phyloP scores from a whole-genome alignment of 2,329 filamentous ascomycete genomes.

The Colletotrichum lupini region DNA sequence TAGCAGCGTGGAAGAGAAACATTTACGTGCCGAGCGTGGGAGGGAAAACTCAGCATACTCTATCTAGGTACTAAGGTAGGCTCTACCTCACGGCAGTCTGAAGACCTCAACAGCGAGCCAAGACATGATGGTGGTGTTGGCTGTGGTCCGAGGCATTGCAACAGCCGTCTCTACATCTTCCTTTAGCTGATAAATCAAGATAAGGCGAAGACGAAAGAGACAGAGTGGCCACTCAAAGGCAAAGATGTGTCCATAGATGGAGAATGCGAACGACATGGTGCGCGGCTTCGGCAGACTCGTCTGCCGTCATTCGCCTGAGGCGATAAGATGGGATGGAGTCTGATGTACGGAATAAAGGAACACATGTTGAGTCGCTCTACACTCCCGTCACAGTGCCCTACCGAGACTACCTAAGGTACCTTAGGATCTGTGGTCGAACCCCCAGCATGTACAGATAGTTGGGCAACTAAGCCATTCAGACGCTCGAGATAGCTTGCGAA shows the following conservation, averaged over 20 bases:
- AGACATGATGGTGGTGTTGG: background rate
- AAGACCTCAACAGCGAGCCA: background rate
- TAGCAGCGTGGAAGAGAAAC: background rate
- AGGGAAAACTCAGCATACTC: background rate
- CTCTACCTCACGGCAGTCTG: background rate
- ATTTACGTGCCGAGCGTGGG: background rate
- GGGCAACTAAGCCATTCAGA: background rate
- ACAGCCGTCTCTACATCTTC: background rate
- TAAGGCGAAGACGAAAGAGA: constrained; percentile 12
- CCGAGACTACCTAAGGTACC: too few species aligned
- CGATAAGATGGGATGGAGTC: constrained; percentile 25
- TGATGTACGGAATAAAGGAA: background rate
- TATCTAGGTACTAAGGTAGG: too few species aligned
- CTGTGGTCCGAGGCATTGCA: constrained; percentile 1
- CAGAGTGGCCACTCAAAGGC: background rate
- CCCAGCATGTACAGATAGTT: background rate
- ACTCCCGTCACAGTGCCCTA: background rate
- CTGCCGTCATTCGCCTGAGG: constrained; percentile 11
- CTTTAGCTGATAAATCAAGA: constrained; percentile 30
- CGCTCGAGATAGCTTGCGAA: too few species aligned
- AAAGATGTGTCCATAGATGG: background rate
- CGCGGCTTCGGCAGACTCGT: constrained; percentile 6
- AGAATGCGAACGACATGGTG: constrained; percentile 1
- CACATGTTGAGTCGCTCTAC: background rate
- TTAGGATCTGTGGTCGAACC: background rate